phyloP scores from a whole-genome alignment of 2,329 filamentous ascomycete species.

The Cytospora leucostoma region DNA sequence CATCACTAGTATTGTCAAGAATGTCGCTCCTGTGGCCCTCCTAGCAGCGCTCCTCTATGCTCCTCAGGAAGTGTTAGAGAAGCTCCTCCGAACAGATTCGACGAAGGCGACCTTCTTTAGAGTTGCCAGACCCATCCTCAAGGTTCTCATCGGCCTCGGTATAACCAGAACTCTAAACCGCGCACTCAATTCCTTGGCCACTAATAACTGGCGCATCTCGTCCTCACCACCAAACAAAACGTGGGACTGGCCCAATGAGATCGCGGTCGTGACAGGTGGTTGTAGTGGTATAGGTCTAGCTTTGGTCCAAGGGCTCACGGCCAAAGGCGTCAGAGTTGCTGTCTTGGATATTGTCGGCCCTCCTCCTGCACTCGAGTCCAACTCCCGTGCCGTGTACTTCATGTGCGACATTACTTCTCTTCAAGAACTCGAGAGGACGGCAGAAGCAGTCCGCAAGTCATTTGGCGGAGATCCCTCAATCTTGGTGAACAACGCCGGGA shows the following conservation, averaged over 20 bases:
- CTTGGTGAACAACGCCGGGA: conserved; percentile 61
- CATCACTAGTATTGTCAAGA: conserved; percentile 3
- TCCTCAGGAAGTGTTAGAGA: conserved; percentile 15
- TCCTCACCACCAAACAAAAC: conserved; percentile 10
- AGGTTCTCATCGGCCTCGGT: conserved; percentile 16
- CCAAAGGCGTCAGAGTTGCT: conserved; percentile 41
- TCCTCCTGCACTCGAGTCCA: conserved; percentile 28
- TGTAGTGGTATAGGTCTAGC: conserved; percentile 40
- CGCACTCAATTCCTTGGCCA: conserved; percentile 30
- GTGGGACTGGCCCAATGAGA: conserved; percentile 35
- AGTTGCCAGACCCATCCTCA: conserved; percentile 13
- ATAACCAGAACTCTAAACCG: conserved; percentile 25
- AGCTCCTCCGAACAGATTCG: conserved; percentile 11
- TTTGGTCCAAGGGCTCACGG: conserved; percentile 38
- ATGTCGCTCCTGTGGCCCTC: conserved; percentile 5
- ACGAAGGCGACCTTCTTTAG: conserved; percentile 1
- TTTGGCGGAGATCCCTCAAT: conserved; percentile 50
- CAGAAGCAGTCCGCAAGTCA: conserved; percentile 40
- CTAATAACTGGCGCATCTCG: conserved; percentile 31
- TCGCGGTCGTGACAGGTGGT: conserved; percentile 35
- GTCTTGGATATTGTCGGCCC: conserved; percentile 40
- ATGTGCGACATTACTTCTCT: conserved; percentile 51
- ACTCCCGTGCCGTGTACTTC: conserved; percentile 37
- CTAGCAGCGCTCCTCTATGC: conserved; percentile 21
- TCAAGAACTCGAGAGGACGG: conserved; percentile 47